Base-by-base conservation (phyloP, 805 yeast species). In the Metschnikowia cerradonensis region DNA sequence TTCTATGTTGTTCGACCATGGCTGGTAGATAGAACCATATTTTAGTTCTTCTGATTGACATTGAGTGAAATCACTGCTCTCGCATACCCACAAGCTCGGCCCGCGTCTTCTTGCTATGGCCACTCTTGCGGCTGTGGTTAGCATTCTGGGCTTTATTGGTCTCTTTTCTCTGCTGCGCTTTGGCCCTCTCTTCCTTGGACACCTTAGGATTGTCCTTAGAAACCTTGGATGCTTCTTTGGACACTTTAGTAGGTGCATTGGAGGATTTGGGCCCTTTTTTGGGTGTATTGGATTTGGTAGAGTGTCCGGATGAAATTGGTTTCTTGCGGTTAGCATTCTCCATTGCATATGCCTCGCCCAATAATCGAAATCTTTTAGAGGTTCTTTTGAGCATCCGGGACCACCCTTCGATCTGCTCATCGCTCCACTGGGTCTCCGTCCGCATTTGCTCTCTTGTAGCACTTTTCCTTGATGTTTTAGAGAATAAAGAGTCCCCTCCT, bases 371-470 rank as follows among this genome's bases (percentile, higher is more conserved):
- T 50, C 87, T 73, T 41, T 74, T 73, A 0, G 94, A 90, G 40
- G 83, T 79, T 59, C 79, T 80, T 47, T 80, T 76, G 17, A 90
- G 63, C 86, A 87, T 86, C 50, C 86, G 71, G 1, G 86, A 85
- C 97, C 97, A 92, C 0, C 96, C 96, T 73, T 91, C 97, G 44
- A 92, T 81, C 64, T 89, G 96, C 61, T 90, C 96, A 66, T 90
- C 91, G 0, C 90, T 74, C 96, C 96, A 90, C 0, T 73, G 73
- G 0, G 84, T 78, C 36, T 73, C 72, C 5, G 64, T 57, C 55
- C 76, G 80, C 62, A 89, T 69, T 23, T 75, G 76, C 32, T 71
- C 67, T 47, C 96, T 73, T 8, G 62, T 67, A 40, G 71, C 67
- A 0, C 83, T 54, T 36, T 81, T 80, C 53, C 97, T 72, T 10